These are phyloP conservation scores for Chrysanthemum seticuspe DNA, from an alignment of 129 eudicot species.

Conservation along the genomic window DNA sequence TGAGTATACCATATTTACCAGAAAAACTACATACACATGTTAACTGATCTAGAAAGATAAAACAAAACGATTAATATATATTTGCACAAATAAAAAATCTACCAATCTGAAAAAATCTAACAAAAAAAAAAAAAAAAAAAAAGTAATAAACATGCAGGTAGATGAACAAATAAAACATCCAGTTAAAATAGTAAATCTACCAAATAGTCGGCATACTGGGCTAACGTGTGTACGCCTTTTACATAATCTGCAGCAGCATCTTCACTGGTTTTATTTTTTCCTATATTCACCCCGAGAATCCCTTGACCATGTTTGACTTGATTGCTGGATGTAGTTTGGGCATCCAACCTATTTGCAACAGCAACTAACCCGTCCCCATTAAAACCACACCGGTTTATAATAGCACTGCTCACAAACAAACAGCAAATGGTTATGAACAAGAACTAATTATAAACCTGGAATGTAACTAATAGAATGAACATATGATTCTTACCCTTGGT, in stretches of 20 bases:
- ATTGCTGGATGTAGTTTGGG: slow-evolving; percentile 39
- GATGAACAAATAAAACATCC: slow-evolving; percentile 2
- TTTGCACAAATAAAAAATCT: neutral
- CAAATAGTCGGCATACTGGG: slow-evolving; percentile 99
- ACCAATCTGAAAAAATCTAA: neutral
- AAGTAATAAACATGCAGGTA: slow-evolving; percentile 3
- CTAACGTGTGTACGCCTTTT: slow-evolving; percentile 91
- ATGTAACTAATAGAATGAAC: slow-evolving; percentile 18
- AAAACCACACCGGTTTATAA: slow-evolving; percentile 93
- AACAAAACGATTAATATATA: neutral
- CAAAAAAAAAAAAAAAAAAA: too few relatives aligned
- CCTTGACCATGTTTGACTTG: slow-evolving; percentile 78
- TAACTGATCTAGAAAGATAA: neutral
- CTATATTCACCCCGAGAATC: slow-evolving; percentile 94
- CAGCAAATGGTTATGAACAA: slow-evolving; percentile 13
- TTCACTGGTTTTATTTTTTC: slow-evolving; percentile 94
- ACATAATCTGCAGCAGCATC: slow-evolving; percentile 97
- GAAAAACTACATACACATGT: neutral
- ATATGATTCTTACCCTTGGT: slow-evolving; percentile 64
- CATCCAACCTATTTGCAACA: slow-evolving; percentile 83
- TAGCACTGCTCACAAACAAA: slow-evolving; percentile 62
- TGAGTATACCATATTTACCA: neutral
- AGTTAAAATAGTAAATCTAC: slow-evolving; percentile 38
- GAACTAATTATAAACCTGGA: neutral
- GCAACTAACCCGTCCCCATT: slow-evolving; percentile 93